These are phyloP conservation scores for Cordyceps militaris DNA, from an alignment of 2,329 filamentous ascomycete genomes.

Conservation along the genomic window DNA sequence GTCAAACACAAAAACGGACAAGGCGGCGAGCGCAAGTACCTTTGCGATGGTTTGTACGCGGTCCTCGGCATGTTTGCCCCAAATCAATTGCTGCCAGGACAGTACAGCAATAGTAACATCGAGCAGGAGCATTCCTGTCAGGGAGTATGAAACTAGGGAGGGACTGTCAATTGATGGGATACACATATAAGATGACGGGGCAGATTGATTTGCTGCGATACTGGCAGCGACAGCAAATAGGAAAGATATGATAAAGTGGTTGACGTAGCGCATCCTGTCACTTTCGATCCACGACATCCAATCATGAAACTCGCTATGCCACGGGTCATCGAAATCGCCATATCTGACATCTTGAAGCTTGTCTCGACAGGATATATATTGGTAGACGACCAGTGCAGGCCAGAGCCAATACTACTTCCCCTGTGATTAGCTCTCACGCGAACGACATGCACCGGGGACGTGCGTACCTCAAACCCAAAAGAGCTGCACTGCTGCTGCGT, in stretches of 20 bases:
- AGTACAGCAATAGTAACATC: slow-evolving; percentile 28
- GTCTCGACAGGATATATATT: slow-evolving; percentile 36
- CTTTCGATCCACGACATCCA: slow-evolving; percentile 39
- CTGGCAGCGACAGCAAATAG: slow-evolving; percentile 37
- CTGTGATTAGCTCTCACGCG: background rate
- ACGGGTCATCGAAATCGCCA: slow-evolving; percentile 39
- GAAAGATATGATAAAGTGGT: slow-evolving; percentile 28
- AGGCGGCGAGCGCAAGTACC: slow-evolving; percentile 34
- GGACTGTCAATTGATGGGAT: slow-evolving; percentile 35
- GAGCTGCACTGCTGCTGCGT: slow-evolving; percentile 43
- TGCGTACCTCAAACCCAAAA: slow-evolving; percentile 40
- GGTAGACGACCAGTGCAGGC: slow-evolving; percentile 31
- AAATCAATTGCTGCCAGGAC: slow-evolving; percentile 44
- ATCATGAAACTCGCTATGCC: slow-evolving; percentile 42
- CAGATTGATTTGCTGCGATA: slow-evolving; percentile 32
- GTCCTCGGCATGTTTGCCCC: slow-evolving; percentile 41
- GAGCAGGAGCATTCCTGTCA: slow-evolving; percentile 20
- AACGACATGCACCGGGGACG: background rate
- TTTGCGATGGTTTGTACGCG: slow-evolving; percentile 39
- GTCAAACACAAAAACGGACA: slow-evolving; percentile 29
- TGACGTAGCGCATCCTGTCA: slow-evolving; percentile 30
- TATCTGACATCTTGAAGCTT: slow-evolving; percentile 30
- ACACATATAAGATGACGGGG: slow-evolving; percentile 46
- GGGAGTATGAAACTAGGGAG: slow-evolving; percentile 31
- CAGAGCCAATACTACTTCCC: slow-evolving; percentile 7